Percentiles rank a stretch among this genome's conserved stretches.
phyloP scores from a whole-genome alignment of 208 protist species.

The Leishmania turanica region DNA sequence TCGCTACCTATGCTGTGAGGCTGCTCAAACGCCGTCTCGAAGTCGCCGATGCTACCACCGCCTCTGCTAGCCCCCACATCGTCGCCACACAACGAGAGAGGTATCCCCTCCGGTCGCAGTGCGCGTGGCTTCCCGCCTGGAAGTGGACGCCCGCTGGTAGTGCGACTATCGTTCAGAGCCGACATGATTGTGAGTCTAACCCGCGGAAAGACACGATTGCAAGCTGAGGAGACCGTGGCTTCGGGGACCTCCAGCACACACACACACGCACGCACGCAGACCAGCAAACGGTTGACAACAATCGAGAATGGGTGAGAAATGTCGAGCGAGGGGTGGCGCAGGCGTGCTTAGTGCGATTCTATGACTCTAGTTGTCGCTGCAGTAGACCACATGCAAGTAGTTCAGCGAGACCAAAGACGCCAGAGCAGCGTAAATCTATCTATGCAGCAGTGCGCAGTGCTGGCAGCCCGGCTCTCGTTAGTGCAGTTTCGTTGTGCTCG shows the following conservation, averaged over 20 bases:
- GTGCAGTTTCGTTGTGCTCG: neutral
- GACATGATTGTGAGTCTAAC: conserved; percentile 4
- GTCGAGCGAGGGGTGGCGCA: neutral
- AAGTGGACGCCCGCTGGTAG: neutral
- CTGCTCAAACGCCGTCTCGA: neutral
- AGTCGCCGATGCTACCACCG: neutral
- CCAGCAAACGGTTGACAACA: neutral
- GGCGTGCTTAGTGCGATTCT: neutral
- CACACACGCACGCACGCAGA: neutral
- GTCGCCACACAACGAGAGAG: neutral
- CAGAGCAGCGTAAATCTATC: neutral
- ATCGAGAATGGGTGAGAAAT: neutral
- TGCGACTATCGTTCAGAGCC: conserved; percentile 22
- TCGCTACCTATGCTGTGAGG: neutral
- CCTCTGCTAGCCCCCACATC: neutral
- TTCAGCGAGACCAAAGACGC: neutral
- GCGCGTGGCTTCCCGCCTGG: neutral
- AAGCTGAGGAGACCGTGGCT: neutral
- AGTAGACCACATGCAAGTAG: neutral
- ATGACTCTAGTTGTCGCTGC: neutral
- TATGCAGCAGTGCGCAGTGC: neutral
- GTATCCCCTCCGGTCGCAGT: neutral
- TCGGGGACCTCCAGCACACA: neutral
- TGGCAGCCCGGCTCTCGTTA: neutral
- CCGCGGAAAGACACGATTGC: neutral